These are phyloP conservation scores for Tulasnella sp. DNA, from an alignment of 768 basidiomycete species.

Conservation along the genomic window DNA sequence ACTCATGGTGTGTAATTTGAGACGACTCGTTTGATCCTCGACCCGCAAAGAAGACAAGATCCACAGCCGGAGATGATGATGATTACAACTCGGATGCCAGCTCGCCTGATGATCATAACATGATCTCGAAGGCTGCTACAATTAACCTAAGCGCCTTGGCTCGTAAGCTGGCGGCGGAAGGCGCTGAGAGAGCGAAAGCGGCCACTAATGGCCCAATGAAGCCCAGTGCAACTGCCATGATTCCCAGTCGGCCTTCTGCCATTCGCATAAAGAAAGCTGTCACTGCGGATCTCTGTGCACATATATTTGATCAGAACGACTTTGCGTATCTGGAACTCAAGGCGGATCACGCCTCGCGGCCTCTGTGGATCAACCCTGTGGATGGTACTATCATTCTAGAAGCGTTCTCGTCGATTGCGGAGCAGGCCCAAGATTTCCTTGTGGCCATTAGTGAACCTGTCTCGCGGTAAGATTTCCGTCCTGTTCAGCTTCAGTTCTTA, in stretches of 20 bases:
- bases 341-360: constrained; percentile 81
- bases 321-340: constrained; percentile 83
- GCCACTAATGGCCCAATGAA: constrained; percentile 27
- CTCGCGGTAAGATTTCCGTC: constrained; percentile 62
- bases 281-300: constrained; percentile 15
- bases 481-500: constrained; percentile 20
- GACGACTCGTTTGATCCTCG: constrained; percentile 13
- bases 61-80: constrained; percentile 13
- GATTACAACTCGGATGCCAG: constrained; percentile 1
- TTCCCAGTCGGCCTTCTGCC: background rate
- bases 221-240: background rate
- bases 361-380: constrained; percentile 92
- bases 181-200: constrained; percentile 33
- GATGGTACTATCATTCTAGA: constrained; percentile 92
- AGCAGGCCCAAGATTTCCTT: constrained; percentile 96
- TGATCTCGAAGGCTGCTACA: constrained; percentile 52
- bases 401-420: constrained; percentile 94
- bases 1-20: background rate
- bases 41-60: constrained; percentile 11
- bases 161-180: constrained; percentile 61
- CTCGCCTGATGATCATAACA: constrained; percentile 12
- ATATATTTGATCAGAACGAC: constrained; percentile 58
- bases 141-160: constrained; percentile 81
- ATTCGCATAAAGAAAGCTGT: constrained; percentile 14
- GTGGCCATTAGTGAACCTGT: constrained; percentile 98